These are phyloP conservation scores for Candolleomyces eurysporus DNA, from an alignment of 768 basidiomycete species.

Conservation along the genomic window DNA sequence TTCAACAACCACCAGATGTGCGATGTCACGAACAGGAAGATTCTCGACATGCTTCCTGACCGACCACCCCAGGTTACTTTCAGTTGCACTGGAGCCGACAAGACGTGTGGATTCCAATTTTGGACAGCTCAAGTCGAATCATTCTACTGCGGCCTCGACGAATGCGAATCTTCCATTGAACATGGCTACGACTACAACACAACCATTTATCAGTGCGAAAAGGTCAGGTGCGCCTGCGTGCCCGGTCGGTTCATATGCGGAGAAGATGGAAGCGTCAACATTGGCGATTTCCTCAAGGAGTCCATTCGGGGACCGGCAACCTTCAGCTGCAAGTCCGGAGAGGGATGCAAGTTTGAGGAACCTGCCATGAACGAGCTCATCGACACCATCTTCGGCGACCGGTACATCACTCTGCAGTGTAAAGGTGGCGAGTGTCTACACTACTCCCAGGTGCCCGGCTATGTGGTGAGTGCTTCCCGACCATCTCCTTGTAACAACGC, in stretches of 20 bases:
- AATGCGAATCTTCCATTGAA: slow-evolving; percentile 52
- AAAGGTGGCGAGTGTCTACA: slow-evolving; percentile 92
- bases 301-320: slow-evolving; percentile 88
- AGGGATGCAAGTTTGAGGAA: slow-evolving; percentile 89
- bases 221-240: slow-evolving; percentile 89
- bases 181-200: slow-evolving; percentile 63
- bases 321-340: slow-evolving; percentile 73
- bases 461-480: slow-evolving; percentile 47
- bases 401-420: slow-evolving; percentile 83
- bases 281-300: slow-evolving; percentile 87
- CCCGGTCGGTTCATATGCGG: slow-evolving; percentile 94
- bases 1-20: slow-evolving; percentile 97
- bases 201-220: slow-evolving; percentile 78
- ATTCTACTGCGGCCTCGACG: slow-evolving; percentile 87
- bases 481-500: not conserved
- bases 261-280: slow-evolving; percentile 92
- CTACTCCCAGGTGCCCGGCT: slow-evolving; percentile 93
- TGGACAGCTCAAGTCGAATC: slow-evolving; percentile 95
- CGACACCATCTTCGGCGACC: slow-evolving; percentile 89
- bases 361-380: slow-evolving; percentile 97
- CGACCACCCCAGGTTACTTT: slow-evolving; percentile 97
- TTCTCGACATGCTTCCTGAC: slow-evolving; percentile 85
- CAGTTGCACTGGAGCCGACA: slow-evolving; percentile 66
- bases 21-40: slow-evolving; percentile 96
- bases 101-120: slow-evolving; percentile 92